phyloP scores from a whole-genome alignment of 148 eudicot species.

The Rhododendron griersonianum region DNA sequence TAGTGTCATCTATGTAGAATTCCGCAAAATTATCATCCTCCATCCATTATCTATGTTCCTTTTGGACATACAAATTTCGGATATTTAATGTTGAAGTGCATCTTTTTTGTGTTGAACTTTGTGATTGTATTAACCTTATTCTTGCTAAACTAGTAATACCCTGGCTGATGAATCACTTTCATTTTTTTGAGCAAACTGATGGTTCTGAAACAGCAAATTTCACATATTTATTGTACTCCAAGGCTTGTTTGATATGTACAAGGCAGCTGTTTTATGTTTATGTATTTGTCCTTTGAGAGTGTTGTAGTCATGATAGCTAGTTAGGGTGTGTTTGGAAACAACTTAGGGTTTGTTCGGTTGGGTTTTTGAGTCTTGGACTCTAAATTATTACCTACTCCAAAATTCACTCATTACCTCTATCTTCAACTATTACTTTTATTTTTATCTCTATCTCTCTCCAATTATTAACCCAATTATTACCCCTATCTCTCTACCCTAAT shows the following conservation, averaged over 20 bases:
- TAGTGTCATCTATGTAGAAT: neutral
- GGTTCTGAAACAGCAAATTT: neutral
- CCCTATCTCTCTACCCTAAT: too few relatives aligned
- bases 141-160: neutral
- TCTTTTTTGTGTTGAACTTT: neutral
- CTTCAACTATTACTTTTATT: too few relatives aligned
- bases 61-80: slow-evolving; percentile 2
- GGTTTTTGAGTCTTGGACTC: too few relatives aligned
- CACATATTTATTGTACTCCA: neutral
- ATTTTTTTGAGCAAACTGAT: neutral
- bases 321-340: neutral
- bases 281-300: neutral
- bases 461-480: too few relatives aligned
- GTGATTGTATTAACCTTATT: neutral
- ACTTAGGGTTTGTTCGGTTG: too few relatives aligned
- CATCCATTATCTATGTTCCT: neutral
- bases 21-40: neutral
- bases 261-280: too few relatives aligned
- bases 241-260: too few relatives aligned
- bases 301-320: neutral
- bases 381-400: too few relatives aligned
- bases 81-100: slow-evolving; percentile 1
- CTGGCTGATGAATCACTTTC: neutral
- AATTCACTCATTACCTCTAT: too few relatives aligned
- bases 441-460: too few relatives aligned